Percentiles rank a stretch among this genome's conserved stretches.
Evolutionary conservation across 2,329 filamentous ascomycete genomes (phyloP).

Genomic region (Alternaria novae-zelandiae): DNA sequence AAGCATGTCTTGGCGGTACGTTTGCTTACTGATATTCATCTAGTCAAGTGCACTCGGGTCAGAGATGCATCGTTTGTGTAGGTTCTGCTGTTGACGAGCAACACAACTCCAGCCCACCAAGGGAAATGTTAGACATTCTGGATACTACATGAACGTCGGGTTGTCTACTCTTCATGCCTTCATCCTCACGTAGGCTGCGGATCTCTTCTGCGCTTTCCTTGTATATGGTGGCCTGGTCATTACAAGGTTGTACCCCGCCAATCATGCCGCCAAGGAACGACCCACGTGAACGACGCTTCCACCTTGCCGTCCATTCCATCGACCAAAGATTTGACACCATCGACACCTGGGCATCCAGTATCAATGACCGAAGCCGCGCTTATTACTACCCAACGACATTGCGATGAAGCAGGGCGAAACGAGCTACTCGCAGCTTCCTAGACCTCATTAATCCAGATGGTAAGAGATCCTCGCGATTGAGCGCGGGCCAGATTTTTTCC

Average conservation of each 20-base stretch:
- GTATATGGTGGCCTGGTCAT: not conserved
- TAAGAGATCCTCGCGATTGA: rapidly evolving
- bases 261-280: not conserved
- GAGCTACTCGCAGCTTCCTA: not conserved
- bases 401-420: not conserved
- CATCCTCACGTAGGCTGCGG: not conserved
- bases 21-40: not conserved
- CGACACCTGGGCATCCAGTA: too few species aligned
- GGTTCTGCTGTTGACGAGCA: not conserved
- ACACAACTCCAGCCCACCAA: not conserved
- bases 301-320: not conserved
- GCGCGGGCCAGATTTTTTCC: not conserved
- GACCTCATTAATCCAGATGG: not conserved
- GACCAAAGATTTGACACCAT: not conserved
- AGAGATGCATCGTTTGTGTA: not conserved
- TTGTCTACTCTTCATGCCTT: not conserved
- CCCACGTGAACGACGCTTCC: not conserved
- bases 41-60: not conserved
- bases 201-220: not conserved
- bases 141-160: not conserved
- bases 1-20: not conserved
- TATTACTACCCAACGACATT: not conserved
- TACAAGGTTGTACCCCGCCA: not conserved
- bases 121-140: not conserved
- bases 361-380: not conserved